These are phyloP conservation scores for Fusarium papillatum DNA, from an alignment of 2,329 filamentous ascomycete species.

Conservation along the genomic window DNA sequence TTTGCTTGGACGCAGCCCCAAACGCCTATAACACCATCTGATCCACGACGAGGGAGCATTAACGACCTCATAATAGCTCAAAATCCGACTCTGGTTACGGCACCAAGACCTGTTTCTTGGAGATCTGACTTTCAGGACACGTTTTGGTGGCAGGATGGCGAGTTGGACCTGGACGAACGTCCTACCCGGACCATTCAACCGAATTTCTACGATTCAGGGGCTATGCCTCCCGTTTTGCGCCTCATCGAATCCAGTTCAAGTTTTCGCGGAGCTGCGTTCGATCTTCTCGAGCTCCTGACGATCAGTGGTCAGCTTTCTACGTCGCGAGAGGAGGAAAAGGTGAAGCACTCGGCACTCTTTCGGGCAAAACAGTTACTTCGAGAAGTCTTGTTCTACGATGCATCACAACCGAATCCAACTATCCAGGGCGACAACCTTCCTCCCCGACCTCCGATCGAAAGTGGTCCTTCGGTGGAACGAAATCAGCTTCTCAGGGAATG, in stretches of 20 bases:
- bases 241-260: constrained; percentile 67
- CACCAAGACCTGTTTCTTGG: constrained; percentile 56
- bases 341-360: constrained; percentile 64
- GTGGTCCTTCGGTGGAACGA: constrained; percentile 60
- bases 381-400: constrained; percentile 67
- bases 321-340: constrained; percentile 62
- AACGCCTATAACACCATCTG: constrained; percentile 64
- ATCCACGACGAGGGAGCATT: constrained; percentile 62
- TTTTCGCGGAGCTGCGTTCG: constrained; percentile 61
- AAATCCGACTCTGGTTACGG: constrained; percentile 57
- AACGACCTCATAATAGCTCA: constrained; percentile 65
- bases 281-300: constrained; percentile 66
- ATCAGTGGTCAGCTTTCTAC: constrained; percentile 63
- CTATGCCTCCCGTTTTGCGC: constrained; percentile 63
- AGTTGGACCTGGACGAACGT: constrained; percentile 53
- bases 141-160: constrained; percentile 69
- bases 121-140: constrained; percentile 67
- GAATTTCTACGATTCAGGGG: constrained; percentile 45
- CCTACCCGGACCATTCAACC: constrained; percentile 24
- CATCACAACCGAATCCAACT: constrained; percentile 62
- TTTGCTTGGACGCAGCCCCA: constrained; percentile 63
- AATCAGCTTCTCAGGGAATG: constrained; percentile 64
- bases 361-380: constrained; percentile 68
- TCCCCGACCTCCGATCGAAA: constrained; percentile 53
- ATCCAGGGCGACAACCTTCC: constrained; percentile 45